Evolutionary conservation across 2,329 filamentous ascomycete genomes (phyloP).

Genomic region (Claviceps monticola): DNA sequence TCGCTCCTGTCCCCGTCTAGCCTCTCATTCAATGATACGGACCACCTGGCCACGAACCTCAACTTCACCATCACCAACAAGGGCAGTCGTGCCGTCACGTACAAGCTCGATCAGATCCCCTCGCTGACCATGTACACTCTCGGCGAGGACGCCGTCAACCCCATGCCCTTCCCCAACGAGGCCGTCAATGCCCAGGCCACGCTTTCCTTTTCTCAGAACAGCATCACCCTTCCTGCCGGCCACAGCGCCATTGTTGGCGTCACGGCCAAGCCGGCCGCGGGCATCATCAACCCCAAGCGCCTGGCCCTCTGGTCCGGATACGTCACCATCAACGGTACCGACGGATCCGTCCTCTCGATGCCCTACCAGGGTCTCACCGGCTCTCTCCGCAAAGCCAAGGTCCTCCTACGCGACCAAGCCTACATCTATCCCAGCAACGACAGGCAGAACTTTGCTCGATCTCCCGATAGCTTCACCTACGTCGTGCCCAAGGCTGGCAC

Average conservation of each 20-base stretch:
- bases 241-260: conserved; percentile 32
- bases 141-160: conserved; percentile 17
- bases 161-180: conserved; percentile 30
- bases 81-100: conserved; percentile 32
- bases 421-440: conserved; percentile 19
- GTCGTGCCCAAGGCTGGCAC: conserved; percentile 24
- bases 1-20: conserved; percentile 38
- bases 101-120: conserved; percentile 33
- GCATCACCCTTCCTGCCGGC: conserved; percentile 29
- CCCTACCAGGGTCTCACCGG: conserved; percentile 26
- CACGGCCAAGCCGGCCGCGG: conserved; percentile 25
- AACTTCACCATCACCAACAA: conserved; percentile 43
- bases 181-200: conserved; percentile 25
- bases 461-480: conserved; percentile 23
- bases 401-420: conserved; percentile 9
- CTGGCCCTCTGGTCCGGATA: conserved; percentile 30
- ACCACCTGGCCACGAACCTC: conserved; percentile 32
- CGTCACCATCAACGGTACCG: conserved; percentile 25
- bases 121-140: conserved; percentile 40
- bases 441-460: conserved; percentile 3
- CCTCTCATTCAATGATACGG: conserved; percentile 50
- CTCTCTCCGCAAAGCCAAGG: conserved; percentile 15
- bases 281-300: conserved; percentile 19
- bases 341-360: conserved; percentile 21
- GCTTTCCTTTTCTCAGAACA: conserved; percentile 26